phyloP scores from a whole-genome alignment of 2,329 filamentous ascomycete species.

The Pseudogymnoascus sp. region DNA sequence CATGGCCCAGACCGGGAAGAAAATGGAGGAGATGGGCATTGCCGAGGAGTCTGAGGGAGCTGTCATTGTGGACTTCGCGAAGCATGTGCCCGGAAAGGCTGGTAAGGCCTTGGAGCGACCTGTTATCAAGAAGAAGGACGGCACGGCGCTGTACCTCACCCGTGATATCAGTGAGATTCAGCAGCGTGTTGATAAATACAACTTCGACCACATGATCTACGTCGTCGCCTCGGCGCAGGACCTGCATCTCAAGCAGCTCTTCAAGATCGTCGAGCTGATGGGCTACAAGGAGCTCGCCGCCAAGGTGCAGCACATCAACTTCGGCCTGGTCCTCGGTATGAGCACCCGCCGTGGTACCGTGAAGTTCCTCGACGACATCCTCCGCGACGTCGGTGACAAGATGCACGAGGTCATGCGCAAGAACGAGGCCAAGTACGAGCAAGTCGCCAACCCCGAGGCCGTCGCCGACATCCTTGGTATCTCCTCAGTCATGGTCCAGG shows the following conservation, averaged over 20 bases:
- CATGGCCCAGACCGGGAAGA: constrained; percentile 56
- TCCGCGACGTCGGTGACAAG: constrained; percentile 75
- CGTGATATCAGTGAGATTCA: constrained; percentile 70
- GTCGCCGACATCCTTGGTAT: constrained; percentile 87
- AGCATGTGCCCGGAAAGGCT: constrained; percentile 56
- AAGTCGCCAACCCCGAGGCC: constrained; percentile 74
- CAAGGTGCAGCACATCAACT: constrained; percentile 68
- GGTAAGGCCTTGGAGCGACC: constrained; percentile 64
- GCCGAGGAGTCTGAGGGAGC: constrained; percentile 65
- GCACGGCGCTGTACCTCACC: constrained; percentile 69
- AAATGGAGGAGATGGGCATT: constrained; percentile 56
- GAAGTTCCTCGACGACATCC: constrained; percentile 64
- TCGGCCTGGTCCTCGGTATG: constrained; percentile 64
- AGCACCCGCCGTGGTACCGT: constrained; percentile 65
- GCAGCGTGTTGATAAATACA: constrained; percentile 53
- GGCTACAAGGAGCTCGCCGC: constrained; percentile 58
- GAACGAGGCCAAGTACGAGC: constrained; percentile 83
- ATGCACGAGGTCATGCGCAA: constrained; percentile 97
- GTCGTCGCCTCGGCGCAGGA: constrained; percentile 67
- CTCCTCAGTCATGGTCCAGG: constrained; percentile 93
- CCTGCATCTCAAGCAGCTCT: constrained; percentile 64
- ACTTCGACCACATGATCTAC: constrained; percentile 75
- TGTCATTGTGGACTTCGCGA: constrained; percentile 62
- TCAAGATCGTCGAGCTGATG: constrained; percentile 69
- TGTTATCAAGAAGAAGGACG: constrained; percentile 64